Percentiles rank a stretch among this genome's conserved stretches.
Conservation (phyloP, 805 yeast species). For the Suhomyces emberorum region DNA sequence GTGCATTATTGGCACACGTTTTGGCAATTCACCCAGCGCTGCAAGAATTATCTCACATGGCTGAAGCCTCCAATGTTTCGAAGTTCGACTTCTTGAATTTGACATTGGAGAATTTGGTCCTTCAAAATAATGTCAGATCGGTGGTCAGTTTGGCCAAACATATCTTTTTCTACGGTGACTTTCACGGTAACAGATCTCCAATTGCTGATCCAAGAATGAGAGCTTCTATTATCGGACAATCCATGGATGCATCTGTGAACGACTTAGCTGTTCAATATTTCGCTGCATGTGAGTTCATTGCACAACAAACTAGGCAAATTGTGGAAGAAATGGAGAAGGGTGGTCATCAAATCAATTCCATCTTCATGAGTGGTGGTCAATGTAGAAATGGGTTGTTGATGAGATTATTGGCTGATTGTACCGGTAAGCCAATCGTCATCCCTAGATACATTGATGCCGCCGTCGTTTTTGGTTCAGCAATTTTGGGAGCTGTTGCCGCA, state of each 20-base stretch:
- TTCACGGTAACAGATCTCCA: constrained; percentile 97
- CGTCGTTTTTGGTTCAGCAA: constrained; percentile 93
- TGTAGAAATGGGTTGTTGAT: constrained; percentile 88
- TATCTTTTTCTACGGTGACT: constrained; percentile 91
- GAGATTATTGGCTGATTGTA: constrained; percentile 87
- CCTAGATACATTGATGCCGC: constrained; percentile 97
- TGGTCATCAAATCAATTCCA: constrained; percentile 73
- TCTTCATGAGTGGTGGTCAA: constrained; percentile 95
- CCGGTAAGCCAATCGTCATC: constrained; percentile 85
- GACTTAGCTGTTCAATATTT: constrained; percentile 82
- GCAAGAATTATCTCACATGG: constrained; percentile 60
- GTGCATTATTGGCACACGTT: constrained; percentile 87
- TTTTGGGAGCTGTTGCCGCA: constrained; percentile 93
- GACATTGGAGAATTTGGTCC: constrained; percentile 62
- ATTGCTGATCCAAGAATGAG: constrained; percentile 93
- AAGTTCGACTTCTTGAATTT: constrained; percentile 82
- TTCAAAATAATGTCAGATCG: constrained; percentile 57
- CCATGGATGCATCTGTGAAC: constrained; percentile 85
- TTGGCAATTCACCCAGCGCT: constrained; percentile 87
- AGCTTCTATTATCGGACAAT: constrained; percentile 87
- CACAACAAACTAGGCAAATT: constrained; percentile 95
- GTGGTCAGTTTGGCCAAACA: constrained; percentile 80
- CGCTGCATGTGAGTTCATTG: constrained; percentile 95
- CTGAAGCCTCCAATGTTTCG: constrained; percentile 67
- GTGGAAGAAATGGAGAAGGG: constrained; percentile 76